phyloP scores from a whole-genome alignment of 2,329 filamentous ascomycete genomes.

The Ceratocystis diversiconidia region DNA sequence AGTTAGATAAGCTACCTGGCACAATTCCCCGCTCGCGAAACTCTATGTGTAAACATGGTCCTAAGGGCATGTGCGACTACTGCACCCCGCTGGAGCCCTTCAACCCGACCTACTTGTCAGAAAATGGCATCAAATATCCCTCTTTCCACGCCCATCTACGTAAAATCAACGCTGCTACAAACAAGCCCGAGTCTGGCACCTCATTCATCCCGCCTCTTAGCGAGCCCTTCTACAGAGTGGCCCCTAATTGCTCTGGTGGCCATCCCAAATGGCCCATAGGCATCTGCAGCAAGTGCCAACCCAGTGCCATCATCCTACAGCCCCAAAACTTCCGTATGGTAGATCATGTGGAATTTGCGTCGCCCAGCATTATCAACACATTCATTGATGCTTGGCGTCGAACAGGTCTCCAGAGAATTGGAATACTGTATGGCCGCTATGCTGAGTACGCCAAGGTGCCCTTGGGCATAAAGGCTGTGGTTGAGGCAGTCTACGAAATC shows the following conservation, averaged over 20 bases:
- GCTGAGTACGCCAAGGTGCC: conserved; percentile 86
- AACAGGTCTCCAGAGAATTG: conserved; percentile 69
- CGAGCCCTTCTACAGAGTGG: conserved; percentile 86
- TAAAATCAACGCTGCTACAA: conserved; percentile 91
- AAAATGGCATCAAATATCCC: conserved; percentile 97
- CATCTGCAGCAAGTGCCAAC: conserved; percentile 96
- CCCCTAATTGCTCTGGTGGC: conserved; percentile 76
- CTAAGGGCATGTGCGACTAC: conserved; percentile 98
- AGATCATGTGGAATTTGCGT: conserved; percentile 92
- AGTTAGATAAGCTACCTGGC: conserved; percentile 73
- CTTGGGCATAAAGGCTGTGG: conserved; percentile 83
- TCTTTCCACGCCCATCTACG: conserved; percentile 91
- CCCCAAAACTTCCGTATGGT: conserved; percentile 93
- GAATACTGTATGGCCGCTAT: conserved; percentile 83
- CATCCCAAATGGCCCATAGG: conserved; percentile 90
- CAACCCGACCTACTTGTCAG: conserved; percentile 69
- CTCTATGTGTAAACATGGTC: conserved; percentile 89
- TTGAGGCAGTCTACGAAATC: conserved; percentile 93
- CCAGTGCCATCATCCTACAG: conserved; percentile 88
- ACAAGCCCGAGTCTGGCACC: conserved; percentile 83
- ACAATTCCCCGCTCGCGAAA: conserved; percentile 70
- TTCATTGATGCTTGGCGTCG: conserved; percentile 85
- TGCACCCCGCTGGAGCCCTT: conserved; percentile 96
- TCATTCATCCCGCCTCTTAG: conserved; percentile 92
- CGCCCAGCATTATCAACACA: conserved; percentile 70